A percentile compares a stretch with the other conserved stretches of the same genome.
Conservation (phyloP, 768 basidiomycete genomes). For the Boletus sensibilis region DNA sequence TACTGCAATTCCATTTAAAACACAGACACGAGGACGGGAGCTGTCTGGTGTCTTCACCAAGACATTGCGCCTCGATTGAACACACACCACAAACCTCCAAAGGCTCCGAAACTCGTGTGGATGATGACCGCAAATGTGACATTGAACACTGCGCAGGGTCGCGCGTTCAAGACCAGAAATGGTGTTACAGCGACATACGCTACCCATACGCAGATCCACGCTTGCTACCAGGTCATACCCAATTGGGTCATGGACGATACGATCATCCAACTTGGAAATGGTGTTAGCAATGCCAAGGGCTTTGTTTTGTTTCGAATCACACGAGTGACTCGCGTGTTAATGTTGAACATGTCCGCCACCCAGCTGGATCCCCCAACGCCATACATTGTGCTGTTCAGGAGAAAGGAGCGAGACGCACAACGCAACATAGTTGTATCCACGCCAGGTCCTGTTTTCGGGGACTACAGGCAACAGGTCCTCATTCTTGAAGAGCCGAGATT, state of each 20-base stretch:
- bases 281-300: slow-evolving; percentile 1
- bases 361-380: slow-evolving; percentile 45
- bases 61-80: slow-evolving; percentile 75
- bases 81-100: slow-evolving; percentile 76
- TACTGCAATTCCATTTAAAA: slow-evolving; percentile 36
- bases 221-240: slow-evolving; percentile 81
- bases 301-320: not conserved
- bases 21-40: slow-evolving; percentile 14
- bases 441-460: slow-evolving; percentile 64
- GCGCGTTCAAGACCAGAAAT: slow-evolving; percentile 75
- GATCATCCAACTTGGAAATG: slow-evolving; percentile 62
- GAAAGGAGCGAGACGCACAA: slow-evolving; percentile 43
- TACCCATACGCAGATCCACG: slow-evolving; percentile 78
- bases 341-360: slow-evolving; percentile 80
- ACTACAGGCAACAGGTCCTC: slow-evolving; percentile 72
- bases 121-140: slow-evolving; percentile 75
- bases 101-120: slow-evolving; percentile 76
- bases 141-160: slow-evolving; percentile 75
- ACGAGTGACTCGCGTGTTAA: slow-evolving; percentile 58
- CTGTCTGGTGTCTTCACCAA: slow-evolving; percentile 46
- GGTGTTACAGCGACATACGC: slow-evolving; percentile 59
- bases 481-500: slow-evolving; percentile 43
- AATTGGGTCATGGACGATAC: slow-evolving; percentile 71
- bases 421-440: slow-evolving; percentile 59
- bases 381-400: not conserved